A percentile compares a stretch with the other conserved stretches of the same genome.
Conservation (phyloP, 768 basidiomycete genomes). For the Boletus speciosus region DNA sequence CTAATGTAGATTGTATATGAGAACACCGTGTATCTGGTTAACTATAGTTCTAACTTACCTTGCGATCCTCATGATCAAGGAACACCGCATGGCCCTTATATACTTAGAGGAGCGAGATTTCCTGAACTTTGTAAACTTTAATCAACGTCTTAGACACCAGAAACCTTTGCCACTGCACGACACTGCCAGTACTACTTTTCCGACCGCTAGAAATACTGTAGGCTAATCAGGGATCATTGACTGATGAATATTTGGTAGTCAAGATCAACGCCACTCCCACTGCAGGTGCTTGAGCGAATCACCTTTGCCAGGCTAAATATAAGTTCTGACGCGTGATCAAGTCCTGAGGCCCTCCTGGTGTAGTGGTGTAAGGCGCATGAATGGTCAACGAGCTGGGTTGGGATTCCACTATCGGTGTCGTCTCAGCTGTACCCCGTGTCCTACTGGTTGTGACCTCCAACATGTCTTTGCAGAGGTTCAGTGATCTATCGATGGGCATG, state of each 20-base stretch:
- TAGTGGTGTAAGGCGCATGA: not conserved
- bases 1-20: not conserved
- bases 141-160: not conserved
- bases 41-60: not conserved
- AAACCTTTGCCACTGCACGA: not conserved
- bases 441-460: not conserved
- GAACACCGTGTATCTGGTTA: not conserved
- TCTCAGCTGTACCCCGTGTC: not conserved
- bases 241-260: not conserved
- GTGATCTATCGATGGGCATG: not conserved
- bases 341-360: not conserved
- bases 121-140: too few species aligned
- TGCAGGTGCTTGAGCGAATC: not conserved
- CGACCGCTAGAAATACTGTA: not conserved
- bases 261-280: not conserved
- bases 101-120: not conserved
- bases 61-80: not conserved
- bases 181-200: not conserved
- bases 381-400: not conserved
- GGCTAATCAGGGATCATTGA: too few species aligned
- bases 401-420: not conserved
- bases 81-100: not conserved
- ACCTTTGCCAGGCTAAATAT: not conserved
- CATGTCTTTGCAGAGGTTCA: not conserved
- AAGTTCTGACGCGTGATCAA: not conserved